phyloP scores from a whole-genome alignment of 1,139 yeast genomes.

The Chernovozyma aurita region DNA sequence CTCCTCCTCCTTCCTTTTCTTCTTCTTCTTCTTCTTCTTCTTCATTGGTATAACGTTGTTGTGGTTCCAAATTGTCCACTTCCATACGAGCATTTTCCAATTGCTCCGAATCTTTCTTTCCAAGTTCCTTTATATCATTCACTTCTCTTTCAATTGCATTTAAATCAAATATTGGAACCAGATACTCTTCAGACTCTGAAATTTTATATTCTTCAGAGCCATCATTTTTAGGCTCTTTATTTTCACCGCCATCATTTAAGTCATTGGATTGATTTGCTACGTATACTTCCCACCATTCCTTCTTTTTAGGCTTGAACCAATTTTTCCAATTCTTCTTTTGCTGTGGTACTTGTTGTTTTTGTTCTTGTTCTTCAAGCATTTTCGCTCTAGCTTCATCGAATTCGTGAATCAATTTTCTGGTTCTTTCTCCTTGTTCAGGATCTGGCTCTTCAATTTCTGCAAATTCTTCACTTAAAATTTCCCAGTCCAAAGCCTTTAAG shows the following conservation, averaged over 20 bases:
- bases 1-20: neutral
- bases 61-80: conserved; percentile 10
- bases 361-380: conserved; percentile 35
- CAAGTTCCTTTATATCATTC: conserved; percentile 35
- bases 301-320: conserved; percentile 74
- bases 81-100: conserved; percentile 14
- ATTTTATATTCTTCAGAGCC: conserved; percentile 6
- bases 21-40: conserved; percentile 15
- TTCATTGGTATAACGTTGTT: conserved; percentile 14
- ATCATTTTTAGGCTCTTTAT: conserved; percentile 5
- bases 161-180: conserved; percentile 38
- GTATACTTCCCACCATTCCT: conserved; percentile 85
- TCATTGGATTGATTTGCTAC: conserved; percentile 27
- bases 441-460: conserved; percentile 96
- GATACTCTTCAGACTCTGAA: conserved; percentile 11
- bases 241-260: conserved; percentile 9
- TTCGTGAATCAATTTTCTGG: conserved; percentile 74
- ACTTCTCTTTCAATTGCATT: conserved; percentile 44
- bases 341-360: conserved; percentile 21
- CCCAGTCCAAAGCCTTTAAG: conserved; percentile 66
- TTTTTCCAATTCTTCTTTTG: conserved; percentile 51
- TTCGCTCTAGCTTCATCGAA: conserved; percentile 80
- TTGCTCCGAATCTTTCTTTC: conserved; percentile 14
- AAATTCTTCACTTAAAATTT: conserved; percentile 83
- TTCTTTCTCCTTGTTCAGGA: conserved; percentile 79